Base-by-base conservation (phyloP, 139 green algal species). In the Chlorella sp. region DNA sequence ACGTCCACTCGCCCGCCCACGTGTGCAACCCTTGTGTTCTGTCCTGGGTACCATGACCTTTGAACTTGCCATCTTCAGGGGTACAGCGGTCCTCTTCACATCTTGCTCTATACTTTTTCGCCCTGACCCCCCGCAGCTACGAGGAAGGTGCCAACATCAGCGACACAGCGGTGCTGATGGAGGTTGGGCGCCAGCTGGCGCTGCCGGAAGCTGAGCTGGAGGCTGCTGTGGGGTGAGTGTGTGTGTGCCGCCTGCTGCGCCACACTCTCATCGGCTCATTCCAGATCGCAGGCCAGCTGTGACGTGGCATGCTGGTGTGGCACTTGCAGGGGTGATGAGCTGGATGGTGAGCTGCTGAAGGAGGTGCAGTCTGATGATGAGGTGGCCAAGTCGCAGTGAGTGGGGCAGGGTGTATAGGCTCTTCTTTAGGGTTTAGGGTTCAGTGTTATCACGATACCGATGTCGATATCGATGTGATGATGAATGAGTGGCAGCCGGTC, bases 91-190 rank as follows among this genome's bases (percentile, higher is more conserved):
- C 66, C 37, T 88, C 1, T 12, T 81, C 64, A 73, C 22, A 12
- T n/a, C 11, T 19, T 36, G n/a, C 30, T 42, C 7, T n/a, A 80
- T n/a, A 12, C 73, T 42, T 26, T 79, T 26, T 79, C 78, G 11
- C 22, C 40, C 3, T 64, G 3, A 7, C 40, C 78, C 11, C 26
- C 19, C 40, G 34, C 69, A 77, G 69, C 69, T 88, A 88, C 39
- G 84, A 88, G 68, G 73, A 53, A 19, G 84, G 84, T 30, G 84
- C 48, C 66, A 88, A 88, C 84, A 88, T 88, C 39, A 81, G 37
- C 12, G 84, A 88, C 24, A 32, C 84, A 2, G 37, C 0, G 9
- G 84, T 88, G 84, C 64, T 88, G 15, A 11, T 81, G 84, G 84
- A 88, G 39, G 84, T 88, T 26, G 84, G 84, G 30, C 66, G 84